phyloP scores from a whole-genome alignment of 2,329 filamentous ascomycete species.

The Diaporthe sp. region DNA sequence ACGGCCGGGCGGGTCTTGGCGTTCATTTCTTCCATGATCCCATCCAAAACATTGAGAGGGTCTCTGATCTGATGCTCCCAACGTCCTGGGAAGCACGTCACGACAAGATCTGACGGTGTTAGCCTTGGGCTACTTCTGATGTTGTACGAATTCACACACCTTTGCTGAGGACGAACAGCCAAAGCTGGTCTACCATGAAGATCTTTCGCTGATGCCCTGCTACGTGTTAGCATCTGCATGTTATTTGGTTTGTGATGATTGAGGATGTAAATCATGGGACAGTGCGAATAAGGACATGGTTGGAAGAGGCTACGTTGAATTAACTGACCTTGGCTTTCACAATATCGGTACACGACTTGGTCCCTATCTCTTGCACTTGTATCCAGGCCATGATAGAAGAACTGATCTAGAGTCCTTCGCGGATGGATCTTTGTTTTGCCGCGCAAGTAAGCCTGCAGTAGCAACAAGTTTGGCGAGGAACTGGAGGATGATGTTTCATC shows the following conservation, averaged over 20 bases:
- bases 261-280: background rate
- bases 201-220: conserved; percentile 60
- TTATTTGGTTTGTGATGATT: background rate
- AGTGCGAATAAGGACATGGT: background rate
- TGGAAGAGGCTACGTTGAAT: too few species aligned
- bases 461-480: conserved; percentile 52
- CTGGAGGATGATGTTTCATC: conserved; percentile 43
- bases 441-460: conserved; percentile 59
- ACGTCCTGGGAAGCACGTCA: conserved; percentile 68
- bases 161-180: conserved; percentile 70
- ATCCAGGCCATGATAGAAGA: conserved; percentile 73
- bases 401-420: conserved; percentile 72
- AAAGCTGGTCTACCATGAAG: conserved; percentile 77
- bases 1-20: conserved; percentile 71
- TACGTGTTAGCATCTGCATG: background rate
- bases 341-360: conserved; percentile 73
- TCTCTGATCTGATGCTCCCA: conserved; percentile 71
- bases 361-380: conserved; percentile 69
- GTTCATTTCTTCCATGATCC: conserved; percentile 73
- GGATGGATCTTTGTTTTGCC: conserved; percentile 62
- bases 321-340: conserved; percentile 44
- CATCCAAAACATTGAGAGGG: conserved; percentile 70
- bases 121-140: background rate
- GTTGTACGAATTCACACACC: conserved; percentile 36
- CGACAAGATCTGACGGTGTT: conserved; percentile 59